Evolutionary conservation across 306 rosid species (phyloP), one percentile per base, ranked within the genome.

Genomic region (Lathyrus aphaca): DNA sequence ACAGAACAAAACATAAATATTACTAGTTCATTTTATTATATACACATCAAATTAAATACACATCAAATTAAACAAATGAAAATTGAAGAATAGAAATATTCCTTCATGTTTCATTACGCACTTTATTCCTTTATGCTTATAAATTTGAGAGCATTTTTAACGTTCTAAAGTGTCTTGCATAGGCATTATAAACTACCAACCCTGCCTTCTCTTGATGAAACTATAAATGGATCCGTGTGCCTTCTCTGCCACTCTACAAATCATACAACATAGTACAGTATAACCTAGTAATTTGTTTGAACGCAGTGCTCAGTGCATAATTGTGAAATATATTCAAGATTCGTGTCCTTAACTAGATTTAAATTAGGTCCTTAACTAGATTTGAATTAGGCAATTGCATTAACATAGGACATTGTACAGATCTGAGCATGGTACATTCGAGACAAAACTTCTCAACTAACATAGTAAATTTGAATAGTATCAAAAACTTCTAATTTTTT

Each of bases 391-490:
- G 37, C 46, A 51, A 51, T 18, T 42, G 54, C 72, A 63, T 53
- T 38, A 54, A 10, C 57, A 62, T 53, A 43, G 50, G 40, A 62
- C 63, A 71, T 43, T n/a, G 53, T 19, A 44, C 76, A 63, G 19
- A 0, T 6, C 42, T 27, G 9, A 23, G 32, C 39, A 40, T 40
- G 44, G 10, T 23, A 63, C 57, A 53, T 35, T 10, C 5, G 43
- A 68, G 25, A 58, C 69, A 66, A 21, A 23, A 67, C 16, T 75
- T 8, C 27, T 13, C 25, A 68, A 61, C 51, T 49, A 66, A 66
- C 32, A 0, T 6, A 27, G 49, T n/a, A 68, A 29, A 19, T 32
- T 55, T 39, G 35, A 32, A 18, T n/a, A 6, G 43, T 43, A 62
- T 69, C 4, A 56, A 54, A 43, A 70, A 21, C 45, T 21, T 13